These are phyloP conservation scores for Trametes gibbosa DNA, from an alignment of 768 basidiomycete species.

Conservation along the genomic window DNA sequence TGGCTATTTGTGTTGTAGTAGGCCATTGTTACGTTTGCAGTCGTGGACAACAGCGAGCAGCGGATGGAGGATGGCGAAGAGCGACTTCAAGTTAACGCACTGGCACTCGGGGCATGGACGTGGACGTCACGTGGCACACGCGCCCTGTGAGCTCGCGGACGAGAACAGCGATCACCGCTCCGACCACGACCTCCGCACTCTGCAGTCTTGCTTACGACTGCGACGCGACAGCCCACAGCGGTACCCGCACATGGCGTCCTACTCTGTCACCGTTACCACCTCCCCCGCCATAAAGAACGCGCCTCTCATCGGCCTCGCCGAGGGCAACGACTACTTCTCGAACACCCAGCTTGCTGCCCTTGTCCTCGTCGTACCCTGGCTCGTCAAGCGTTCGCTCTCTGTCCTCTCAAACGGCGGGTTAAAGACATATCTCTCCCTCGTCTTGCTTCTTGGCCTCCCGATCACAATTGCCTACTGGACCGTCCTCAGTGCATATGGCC, in stretches of 20 bases:
- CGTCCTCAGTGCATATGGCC: conserved; percentile 77
- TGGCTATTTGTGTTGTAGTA: conserved; percentile 42
- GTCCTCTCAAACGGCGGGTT: conserved; percentile 81
- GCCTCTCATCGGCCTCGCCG: conserved; percentile 75
- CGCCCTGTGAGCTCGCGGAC: too few relatives aligned
- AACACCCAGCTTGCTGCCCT: conserved; percentile 76
- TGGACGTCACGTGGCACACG: conserved; percentile 10
- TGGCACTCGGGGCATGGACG: not conserved
- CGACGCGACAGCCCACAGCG: too few relatives aligned
- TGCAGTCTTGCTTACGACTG: too few relatives aligned
- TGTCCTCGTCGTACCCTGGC: conserved; percentile 77
- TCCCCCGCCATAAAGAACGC: conserved; percentile 83
- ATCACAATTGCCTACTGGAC: conserved; percentile 88
- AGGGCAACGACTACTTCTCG: conserved; percentile 83
- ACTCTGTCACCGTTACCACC: conserved; percentile 58
- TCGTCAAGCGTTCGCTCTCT: conserved; percentile 80
- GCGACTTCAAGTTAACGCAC: not conserved
- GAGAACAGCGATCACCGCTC: too few relatives aligned
- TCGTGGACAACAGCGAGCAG: not conserved
- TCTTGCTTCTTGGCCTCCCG: conserved; percentile 72
- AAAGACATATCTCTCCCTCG: conserved; percentile 81
- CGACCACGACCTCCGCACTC: too few relatives aligned
- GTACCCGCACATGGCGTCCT: conserved; percentile 35
- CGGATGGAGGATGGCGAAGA: not conserved
- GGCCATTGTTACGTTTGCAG: conserved; percentile 17